Evolutionary conservation across 2,329 filamentous ascomycete species (phyloP).

Genomic region (Aspergillus clavatus): DNA sequence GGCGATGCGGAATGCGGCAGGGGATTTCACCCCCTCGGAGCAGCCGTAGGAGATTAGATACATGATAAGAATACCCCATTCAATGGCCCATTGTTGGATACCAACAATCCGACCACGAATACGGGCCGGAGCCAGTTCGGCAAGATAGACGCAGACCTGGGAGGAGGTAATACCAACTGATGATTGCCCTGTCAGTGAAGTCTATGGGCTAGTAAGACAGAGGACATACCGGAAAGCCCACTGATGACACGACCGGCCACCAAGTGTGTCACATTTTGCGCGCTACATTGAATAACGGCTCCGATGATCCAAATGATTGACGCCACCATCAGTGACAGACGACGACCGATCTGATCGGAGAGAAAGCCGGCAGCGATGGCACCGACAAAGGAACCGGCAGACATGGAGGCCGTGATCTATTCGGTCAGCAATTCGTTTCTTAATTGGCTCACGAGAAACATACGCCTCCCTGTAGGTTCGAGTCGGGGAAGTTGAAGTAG

Average conservation of each 20-base stretch:
- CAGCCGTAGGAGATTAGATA: conserved; percentile 41
- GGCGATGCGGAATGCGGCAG: conserved; percentile 53
- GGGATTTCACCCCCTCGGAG: conserved; percentile 30
- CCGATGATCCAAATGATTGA: conserved; percentile 33
- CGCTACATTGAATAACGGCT: conserved; percentile 27
- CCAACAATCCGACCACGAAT: conserved; percentile 42
- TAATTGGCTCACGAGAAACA: conserved; percentile 1
- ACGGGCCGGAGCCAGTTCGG: conserved; percentile 40
- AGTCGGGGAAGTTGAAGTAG: conserved; percentile 49
- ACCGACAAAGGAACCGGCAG: conserved; percentile 64
- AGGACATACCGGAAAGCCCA: conserved; percentile 25
- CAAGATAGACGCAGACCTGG: conserved; percentile 43
- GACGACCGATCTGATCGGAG: conserved; percentile 35
- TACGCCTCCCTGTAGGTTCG: conserved; percentile 35
- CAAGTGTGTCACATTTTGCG: conserved; percentile 31
- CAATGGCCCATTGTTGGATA: conserved; percentile 43
- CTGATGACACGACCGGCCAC: conserved; percentile 50
- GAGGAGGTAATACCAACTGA: conserved; percentile 42
- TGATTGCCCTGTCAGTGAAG: not conserved
- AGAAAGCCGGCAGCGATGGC: conserved; percentile 42
- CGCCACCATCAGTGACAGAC: conserved; percentile 40
- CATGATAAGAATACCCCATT: conserved; percentile 44
- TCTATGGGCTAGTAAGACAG: no score
- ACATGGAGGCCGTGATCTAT: conserved; percentile 66
- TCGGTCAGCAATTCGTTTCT: conserved; percentile 19